Base-by-base conservation (phyloP, 352 stramenopile genomes). In the Globisporangium solare region DNA sequence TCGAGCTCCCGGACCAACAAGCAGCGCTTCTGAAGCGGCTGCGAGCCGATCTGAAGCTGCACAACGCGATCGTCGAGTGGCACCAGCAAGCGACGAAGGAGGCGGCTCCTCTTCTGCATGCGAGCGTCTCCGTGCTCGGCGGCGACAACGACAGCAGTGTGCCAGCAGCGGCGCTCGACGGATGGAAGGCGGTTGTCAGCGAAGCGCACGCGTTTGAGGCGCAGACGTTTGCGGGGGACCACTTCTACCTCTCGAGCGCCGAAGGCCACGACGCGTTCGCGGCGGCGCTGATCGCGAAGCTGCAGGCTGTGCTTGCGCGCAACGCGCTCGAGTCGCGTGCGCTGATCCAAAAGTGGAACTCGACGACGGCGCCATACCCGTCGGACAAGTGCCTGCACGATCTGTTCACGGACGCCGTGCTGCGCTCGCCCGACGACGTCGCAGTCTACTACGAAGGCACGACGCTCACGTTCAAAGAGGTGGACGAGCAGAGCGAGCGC, bases 341-440 rank as follows among this genome's bases (percentile, higher is more conserved):
- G 7, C 47, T 76, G 35, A 83, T 89, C 31, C 54, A 77, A 14
- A 31, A 66, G 20, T 71, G 79, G 56, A 91, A 91, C 62, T 57
- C 67, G 27, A 77, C 73, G 50, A 65, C 53, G 10, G 73, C 63
- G 3, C 8, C 74, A 18, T 95, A 94, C 62, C 84, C 86, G 0
- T 67, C 75, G 4, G 72, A 82, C 22, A 76, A 81, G 45, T 94
- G 84, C 56, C 68, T 96, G 52, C 88, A 96, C 53, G 77, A 92
- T 41, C 69, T 92, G 63, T 96, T 96, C 24, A 60, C 61, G 2
- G 81, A 89, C 37, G 80, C 79, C 7, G 88, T 83, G 8, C 70
- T 69, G 52, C 70, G 74, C 12, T 77, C 82, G 31, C 85, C 82
- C 2, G 68, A 95, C 46, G 74, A 65, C 15, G 42, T 88, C 49